These are phyloP conservation scores for Medicago arabica DNA, from an alignment of 306 rosid species.

Conservation along the genomic window DNA sequence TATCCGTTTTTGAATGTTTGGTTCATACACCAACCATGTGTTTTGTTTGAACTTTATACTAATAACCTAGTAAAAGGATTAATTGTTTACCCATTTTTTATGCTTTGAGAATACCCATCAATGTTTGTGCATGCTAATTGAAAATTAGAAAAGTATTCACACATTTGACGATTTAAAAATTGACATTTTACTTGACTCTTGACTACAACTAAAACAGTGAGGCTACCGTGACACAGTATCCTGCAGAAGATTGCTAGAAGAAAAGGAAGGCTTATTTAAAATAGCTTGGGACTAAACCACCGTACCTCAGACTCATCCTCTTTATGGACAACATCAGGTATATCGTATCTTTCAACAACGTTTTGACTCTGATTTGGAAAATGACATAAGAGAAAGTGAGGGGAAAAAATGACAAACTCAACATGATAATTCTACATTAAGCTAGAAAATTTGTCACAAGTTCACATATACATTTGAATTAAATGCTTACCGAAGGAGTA, in stretches of 20 bases:
- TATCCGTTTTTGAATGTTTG: conserved; percentile 18
- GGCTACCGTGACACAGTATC: conserved; percentile 21
- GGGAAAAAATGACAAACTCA: conserved; percentile 29
- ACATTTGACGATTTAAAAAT: conserved; percentile 31
- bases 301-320: conserved; percentile 57
- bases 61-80: conserved; percentile 28
- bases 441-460: conserved; percentile 15
- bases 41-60: conserved; percentile 29
- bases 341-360: conserved; percentile 43
- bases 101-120: conserved; percentile 25
- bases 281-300: conserved; percentile 18
- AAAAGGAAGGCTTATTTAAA: conserved; percentile 13
- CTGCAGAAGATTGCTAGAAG: conserved; percentile 21
- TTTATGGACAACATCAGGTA: conserved; percentile 27
- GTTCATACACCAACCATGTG: conserved; percentile 6
- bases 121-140: conserved; percentile 24
- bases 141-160: conserved; percentile 18
- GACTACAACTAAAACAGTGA: conserved; percentile 25
- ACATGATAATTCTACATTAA: conserved; percentile 30
- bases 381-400: not conserved
- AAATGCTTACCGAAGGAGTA: conserved; percentile 69
- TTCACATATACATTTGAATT: conserved; percentile 35
- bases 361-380: conserved; percentile 48
- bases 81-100: not conserved
- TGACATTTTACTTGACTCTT: not conserved